Base-by-base conservation (phyloP, 805 yeast species). In the Candida sonorensis region DNA sequence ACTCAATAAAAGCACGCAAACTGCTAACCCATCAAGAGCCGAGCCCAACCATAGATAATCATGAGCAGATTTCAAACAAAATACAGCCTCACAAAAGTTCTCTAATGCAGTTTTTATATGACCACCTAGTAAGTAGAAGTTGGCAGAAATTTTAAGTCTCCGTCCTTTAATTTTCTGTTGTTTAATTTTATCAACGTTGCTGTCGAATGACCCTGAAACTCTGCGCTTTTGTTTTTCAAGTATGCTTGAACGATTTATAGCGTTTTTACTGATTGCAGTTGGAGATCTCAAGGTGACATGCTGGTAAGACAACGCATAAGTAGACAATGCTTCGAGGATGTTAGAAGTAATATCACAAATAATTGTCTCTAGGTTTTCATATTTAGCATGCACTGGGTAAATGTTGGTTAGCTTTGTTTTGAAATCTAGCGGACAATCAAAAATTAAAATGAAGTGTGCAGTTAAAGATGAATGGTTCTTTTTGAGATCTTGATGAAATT, bases 21-120 rank as follows among this genome's bases (percentile, higher is more conserved):
- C 75, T 0, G 81, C 81, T 9, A 87, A 60, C 0, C 88, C 85
- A 45, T 87, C 96, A n/a, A 90, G 52, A 0, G 95, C 76, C 18
- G 90, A 79, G 0, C 81, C 97, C 10, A 85, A 65, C 97, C 97
- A 92, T 7, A 92, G 60, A 46, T 72, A 71, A 52, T 92, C 98
- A 31, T 75, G 75, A 2, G 78, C 64, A 10, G 72, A 64, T 38
- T 74, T 75, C 33, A 86, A 57, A 16, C 69, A 59, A 3, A 62
- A 47, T 2, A 81, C 66, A 0, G 96, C 78, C 25, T 87, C 95
- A n/a, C 78, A 71, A 45, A 87, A 79, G 37, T 77, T 75, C 16
- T 67, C 63, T 33, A 88, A 51, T 0, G 97, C 94, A 36, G 77
- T 83, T 11, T 66, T 52, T 27, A 81, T 67, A 33, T 82, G 73